phyloP scores from a whole-genome alignment of 2,329 filamentous ascomycete genomes.

The Tricladium varicosporioides region DNA sequence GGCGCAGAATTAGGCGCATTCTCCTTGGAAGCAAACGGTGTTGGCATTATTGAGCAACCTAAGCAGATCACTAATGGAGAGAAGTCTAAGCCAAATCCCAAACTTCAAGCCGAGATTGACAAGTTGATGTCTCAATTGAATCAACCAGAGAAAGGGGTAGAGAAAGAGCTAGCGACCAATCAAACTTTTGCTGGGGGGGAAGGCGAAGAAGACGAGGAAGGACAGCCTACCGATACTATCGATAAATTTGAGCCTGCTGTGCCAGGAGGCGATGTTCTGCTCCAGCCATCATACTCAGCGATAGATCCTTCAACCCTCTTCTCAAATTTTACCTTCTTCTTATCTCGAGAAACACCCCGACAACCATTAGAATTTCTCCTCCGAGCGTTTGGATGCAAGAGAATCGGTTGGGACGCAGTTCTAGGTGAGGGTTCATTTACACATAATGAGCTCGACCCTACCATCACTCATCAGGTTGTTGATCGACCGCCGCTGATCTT shows the following conservation, averaged over 20 bases:
- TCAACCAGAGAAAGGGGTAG: conserved; percentile 44
- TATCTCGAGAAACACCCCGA: conserved; percentile 90
- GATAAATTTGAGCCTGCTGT: conserved; percentile 90
- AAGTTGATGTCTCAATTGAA: conserved; percentile 69
- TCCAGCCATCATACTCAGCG: conserved; percentile 69
- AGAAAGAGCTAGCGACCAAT: conserved; percentile 42
- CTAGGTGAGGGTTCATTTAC: conserved; percentile 92
- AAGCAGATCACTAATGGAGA: conserved; percentile 52
- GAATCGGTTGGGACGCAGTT: conserved; percentile 90
- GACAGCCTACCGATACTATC: conserved; percentile 61
- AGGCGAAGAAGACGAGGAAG: conserved; percentile 40
- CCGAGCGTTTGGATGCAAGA: conserved; percentile 91
- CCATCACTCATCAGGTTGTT: conserved; percentile 95
- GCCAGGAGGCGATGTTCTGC: conserved; percentile 79
- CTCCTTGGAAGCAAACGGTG: conserved; percentile 75
- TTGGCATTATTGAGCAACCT: conserved; percentile 50
- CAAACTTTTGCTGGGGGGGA: conserved; percentile 40
- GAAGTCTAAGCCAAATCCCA: conserved; percentile 54
- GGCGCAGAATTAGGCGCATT: conserved; percentile 90
- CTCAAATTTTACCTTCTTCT: conserved; percentile 83
- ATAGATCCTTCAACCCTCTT: conserved; percentile 75
- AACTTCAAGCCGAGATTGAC: conserved; percentile 64
- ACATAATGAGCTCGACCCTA: conserved; percentile 78
- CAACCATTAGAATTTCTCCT: conserved; percentile 90
- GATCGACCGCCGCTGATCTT: conserved; percentile 78